A percentile compares a stretch with the other conserved stretches of the same genome.
These are phyloP conservation scores for Penicillium lividum DNA, from an alignment of 495 filamentous ascomycete species.

Conservation along the genomic window DNA sequence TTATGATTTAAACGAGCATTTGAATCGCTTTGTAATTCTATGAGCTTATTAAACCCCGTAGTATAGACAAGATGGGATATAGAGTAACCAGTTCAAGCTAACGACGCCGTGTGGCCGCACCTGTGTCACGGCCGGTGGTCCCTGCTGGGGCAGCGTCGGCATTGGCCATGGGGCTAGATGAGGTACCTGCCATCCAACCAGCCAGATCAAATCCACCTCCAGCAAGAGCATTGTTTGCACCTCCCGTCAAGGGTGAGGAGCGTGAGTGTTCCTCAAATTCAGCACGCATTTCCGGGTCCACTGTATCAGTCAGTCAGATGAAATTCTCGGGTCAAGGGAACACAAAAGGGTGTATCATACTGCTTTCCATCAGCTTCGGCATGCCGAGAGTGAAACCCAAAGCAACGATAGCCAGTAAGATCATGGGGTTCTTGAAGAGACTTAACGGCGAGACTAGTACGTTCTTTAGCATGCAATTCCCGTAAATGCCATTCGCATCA, in stretches of 20 bases:
- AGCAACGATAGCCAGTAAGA: conserved; percentile 80
- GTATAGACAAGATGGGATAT: background rate
- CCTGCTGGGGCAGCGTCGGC: conserved; percentile 28
- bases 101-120: conserved; percentile 37
- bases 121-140: conserved; percentile 40
- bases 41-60: background rate
- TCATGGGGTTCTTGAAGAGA: conserved; percentile 92
- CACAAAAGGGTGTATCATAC: conserved; percentile 55
- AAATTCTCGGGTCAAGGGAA: background rate
- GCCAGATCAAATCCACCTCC: conserved; percentile 76
- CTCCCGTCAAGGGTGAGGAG: conserved; percentile 60
- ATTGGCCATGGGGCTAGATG: conserved; percentile 28
- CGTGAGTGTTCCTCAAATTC: conserved; percentile 92
- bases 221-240: conserved; percentile 39
- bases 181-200: conserved; percentile 69
- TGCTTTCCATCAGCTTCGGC: conserved; percentile 93
- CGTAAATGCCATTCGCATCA: conserved; percentile 19
- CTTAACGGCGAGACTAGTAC: conserved; percentile 57
- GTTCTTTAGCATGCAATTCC: background rate
- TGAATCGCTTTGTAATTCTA: background rate
- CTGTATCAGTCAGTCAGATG: conserved; percentile 41
- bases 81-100: background rate
- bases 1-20: background rate
- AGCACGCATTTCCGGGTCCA: conserved; percentile 91
- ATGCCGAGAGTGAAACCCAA: conserved; percentile 82